Percentiles rank a stretch among this genome's conserved stretches.
Conservation (phyloP, 1,284 basidiomycete genomes). For the Cutaneotrichosporon spelunceum region DNA sequence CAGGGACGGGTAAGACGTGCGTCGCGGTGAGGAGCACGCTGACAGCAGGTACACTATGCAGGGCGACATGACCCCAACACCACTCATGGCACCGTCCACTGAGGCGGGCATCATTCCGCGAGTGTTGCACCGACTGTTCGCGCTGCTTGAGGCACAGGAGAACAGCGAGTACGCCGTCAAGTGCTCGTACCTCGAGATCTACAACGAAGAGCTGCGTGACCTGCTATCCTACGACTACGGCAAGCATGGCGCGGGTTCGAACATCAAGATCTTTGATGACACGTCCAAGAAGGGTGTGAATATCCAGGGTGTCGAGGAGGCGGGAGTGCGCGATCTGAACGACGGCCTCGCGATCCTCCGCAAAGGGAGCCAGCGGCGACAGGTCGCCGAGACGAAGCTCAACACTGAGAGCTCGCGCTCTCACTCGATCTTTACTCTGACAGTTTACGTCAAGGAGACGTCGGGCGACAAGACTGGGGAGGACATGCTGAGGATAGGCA, state of each 20-base stretch:
- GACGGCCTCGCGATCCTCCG: conserved; percentile 82
- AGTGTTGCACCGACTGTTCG: conserved; percentile 86
- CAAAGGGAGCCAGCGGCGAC: conserved; percentile 83
- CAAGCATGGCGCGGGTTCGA: conserved; percentile 55
- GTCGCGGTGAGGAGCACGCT: conserved; percentile 41
- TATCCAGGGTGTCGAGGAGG: conserved; percentile 93
- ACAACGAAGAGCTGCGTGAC: conserved; percentile 98
- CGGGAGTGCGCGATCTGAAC: conserved; percentile 73
- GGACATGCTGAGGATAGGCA: conserved; percentile 87
- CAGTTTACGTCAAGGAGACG: conserved; percentile 85
- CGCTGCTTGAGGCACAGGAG: conserved; percentile 71
- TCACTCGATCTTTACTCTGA: conserved; percentile 96
- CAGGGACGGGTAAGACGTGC: conserved; percentile 97
- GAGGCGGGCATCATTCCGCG: conserved; percentile 98
- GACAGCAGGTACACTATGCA: conserved; percentile 82
- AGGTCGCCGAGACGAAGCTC: conserved; percentile 95
- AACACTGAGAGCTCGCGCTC: conserved; percentile 94
- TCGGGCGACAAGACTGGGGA: conserved; percentile 62
- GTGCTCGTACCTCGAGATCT: conserved; percentile 93
- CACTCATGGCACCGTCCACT: conserved; percentile 75
- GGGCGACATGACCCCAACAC: conserved; percentile 74
- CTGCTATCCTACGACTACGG: conserved; percentile 72
- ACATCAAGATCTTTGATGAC: conserved; percentile 90
- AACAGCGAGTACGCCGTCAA: conserved; percentile 84
- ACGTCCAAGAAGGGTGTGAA: conserved; percentile 71